Evolutionary conservation across 441 rosid species (phyloP), one percentile per base, ranked within the genome.

Genomic region (Melastoma candidum): DNA sequence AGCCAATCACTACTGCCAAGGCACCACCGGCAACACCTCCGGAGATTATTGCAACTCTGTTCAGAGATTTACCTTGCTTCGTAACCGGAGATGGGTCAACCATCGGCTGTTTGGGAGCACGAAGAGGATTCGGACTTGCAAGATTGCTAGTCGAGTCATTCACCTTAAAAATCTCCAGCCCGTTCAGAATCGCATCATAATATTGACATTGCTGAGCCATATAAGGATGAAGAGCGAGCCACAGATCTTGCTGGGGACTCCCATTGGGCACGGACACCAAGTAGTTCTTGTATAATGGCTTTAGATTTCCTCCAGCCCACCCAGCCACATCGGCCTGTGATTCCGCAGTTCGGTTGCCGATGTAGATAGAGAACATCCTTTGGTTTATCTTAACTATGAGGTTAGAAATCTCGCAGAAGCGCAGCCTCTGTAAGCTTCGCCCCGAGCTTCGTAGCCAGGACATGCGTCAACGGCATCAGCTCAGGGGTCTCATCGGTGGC

Each of bases 161-260:
- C 17, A 54, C 26, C 59, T 61, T 61, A 59, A 61, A 61, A 1
- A 61, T 54, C 53, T 61, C 65, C 27, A 53, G 27, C 7, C 65
- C 65, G 17, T 61, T 61, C 39, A 61, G 29, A 26, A 61, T 61
- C 11, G 22, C 65, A 47, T 61, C 59, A 7, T 41, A 39, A 11
- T 47, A 54, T 2, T 6, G 7, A 9, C 48, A 39, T 29, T 39
- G 39, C 47, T 12, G 26, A 13, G 57, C 32, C 29, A 14, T 43
- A 46, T 53, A 47, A 6, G 57, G 57, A 41, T 53, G 46, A 13
- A 53, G 57, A 11, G 11, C 57, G 3, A 53, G 57, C 57, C 57
- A n/a, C 57, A 53, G 45, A 53, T 53, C 57, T 43, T 43, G 57
- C 57, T 41, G 57, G 11, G 57, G 57, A 53, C 27, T 14, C 0